Evolutionary conservation across 768 basidiomycete species (phyloP).

Genomic region (Leccinum rimulosum): DNA sequence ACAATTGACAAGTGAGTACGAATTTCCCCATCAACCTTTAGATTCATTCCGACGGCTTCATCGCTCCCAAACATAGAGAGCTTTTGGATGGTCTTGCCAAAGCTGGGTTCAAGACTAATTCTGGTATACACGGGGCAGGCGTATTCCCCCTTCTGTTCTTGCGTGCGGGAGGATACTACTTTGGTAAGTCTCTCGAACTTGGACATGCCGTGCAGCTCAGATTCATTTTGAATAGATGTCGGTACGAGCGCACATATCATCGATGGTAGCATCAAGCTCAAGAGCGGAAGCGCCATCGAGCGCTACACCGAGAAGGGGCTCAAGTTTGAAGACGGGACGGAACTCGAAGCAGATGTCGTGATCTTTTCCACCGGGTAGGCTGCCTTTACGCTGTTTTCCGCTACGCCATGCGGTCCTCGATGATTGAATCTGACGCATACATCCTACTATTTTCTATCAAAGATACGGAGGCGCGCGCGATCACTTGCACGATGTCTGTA

Average conservation of each 20-base stretch:
- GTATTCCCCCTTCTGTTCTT: constrained; percentile 25
- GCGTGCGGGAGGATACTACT: constrained; percentile 40
- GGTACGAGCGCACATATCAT: constrained; percentile 45
- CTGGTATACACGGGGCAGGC: constrained; percentile 36
- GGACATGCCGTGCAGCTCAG: background rate
- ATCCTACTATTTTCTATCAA: background rate
- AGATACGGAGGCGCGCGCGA: constrained; percentile 48
- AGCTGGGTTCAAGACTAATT: constrained; percentile 38
- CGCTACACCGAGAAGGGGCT: constrained; percentile 33
- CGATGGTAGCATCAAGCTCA: constrained; percentile 50
- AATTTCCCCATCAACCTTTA: background rate
- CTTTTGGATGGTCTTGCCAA: constrained; percentile 36
- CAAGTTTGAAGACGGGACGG: constrained; percentile 29
- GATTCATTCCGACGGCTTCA: background rate
- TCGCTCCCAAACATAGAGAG: constrained; percentile 23
- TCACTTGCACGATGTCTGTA: constrained; percentile 43
- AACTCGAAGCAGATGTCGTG: constrained; percentile 33
- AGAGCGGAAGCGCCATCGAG: constrained; percentile 38
- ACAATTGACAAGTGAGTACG: constrained; percentile 28
- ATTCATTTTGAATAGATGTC: constrained; percentile 20
- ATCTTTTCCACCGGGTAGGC: constrained; percentile 32
- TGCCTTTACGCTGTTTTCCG: background rate
- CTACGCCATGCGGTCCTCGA: background rate
- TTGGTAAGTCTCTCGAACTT: constrained; percentile 26
- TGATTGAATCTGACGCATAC: background rate